Evolutionary conservation across 345 rosid genomes (phyloP), one percentile per base, ranked within the genome.

Genomic region (Acer yangbiense): DNA sequence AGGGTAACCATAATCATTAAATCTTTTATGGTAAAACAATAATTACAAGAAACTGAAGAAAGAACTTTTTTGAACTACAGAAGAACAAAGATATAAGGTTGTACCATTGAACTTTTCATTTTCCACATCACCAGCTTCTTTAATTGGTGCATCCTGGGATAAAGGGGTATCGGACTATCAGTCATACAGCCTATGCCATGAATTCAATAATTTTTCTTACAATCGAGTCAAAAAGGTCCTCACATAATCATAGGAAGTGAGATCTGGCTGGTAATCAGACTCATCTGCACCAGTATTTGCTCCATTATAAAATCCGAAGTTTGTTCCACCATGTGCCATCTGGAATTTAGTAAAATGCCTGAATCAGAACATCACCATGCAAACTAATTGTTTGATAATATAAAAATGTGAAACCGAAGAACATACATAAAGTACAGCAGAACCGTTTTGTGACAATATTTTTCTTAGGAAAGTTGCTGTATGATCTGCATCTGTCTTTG

Each of bases 261-360:
- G 86, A 83, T 95, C 99, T 43, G 99, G 89, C 82, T 95, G 90
- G 86, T 92, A 95, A 82, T 90, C 93, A 55, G 82, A 86, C 80
- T 89, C 89, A 52, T 78, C 82, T 1, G 61, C 54, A 72, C 91
- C 98, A 68, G 95, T 92, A 80, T 95, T 95, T 81, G 99, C 99
- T 76, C 99, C 99, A 78, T 80, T 92, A 68, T 92, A 93, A 85
- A 95, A 95, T 73, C 99, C 99, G 82, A 93, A 95, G 87, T 95
- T 95, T 63, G 98, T 91, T 78, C 99, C 99, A 74, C 99, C 99
- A 77, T 95, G 99, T 68, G 91, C 99, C 99, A 95, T 93, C 99
- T 95, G 83, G 68, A 84, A 82, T 63, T 68, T 32, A 43, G 39
- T 20, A 60, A 64, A 65, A 65, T 41, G 16, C 16, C 29, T 7